These are phyloP conservation scores for Brassica hybrid DNA, from an alignment of 441 rosid species.

Conservation along the genomic window DNA sequence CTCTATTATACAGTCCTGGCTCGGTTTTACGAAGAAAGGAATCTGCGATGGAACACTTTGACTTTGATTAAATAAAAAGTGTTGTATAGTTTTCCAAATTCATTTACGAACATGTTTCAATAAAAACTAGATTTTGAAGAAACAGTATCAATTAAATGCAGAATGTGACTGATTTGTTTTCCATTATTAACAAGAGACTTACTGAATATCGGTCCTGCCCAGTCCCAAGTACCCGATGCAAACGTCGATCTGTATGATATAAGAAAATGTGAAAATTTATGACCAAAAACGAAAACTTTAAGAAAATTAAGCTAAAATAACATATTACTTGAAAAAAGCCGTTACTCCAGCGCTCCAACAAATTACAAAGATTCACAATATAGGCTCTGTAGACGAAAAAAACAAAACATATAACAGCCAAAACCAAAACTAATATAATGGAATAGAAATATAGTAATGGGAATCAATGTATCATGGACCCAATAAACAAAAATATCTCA, in stretches of 20 bases:
- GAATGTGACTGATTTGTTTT: neutral
- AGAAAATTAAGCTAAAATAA: neutral
- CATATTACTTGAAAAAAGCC: constrained; percentile 69
- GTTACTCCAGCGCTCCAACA: constrained; percentile 96
- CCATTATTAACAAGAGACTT: constrained; percentile 34
- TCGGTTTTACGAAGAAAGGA: constrained; percentile 72
- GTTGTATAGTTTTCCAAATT: neutral
- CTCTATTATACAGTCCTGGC: constrained; percentile 75
- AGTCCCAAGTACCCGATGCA: constrained; percentile 84
- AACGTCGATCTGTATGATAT: constrained; percentile 61
- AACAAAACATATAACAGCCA: neutral
- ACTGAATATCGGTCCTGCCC: constrained; percentile 85
- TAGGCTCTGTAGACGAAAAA: constrained; percentile 25
- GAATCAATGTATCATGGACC: constrained; percentile 1
- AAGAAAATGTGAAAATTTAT: neutral
- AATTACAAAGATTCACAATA: constrained; percentile 47
- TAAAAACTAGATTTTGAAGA: neutral
- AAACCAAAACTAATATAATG: neutral
- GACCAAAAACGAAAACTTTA: neutral
- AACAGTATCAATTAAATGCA: neutral
- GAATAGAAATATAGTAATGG: neutral
- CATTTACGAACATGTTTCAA: neutral
- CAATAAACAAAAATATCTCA: neutral
- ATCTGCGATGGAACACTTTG: constrained; percentile 48
- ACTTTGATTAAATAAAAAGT: neutral